Evolutionary conservation across 495 filamentous ascomycete genomes (phyloP).

Genomic region (Xylaria cubensis): DNA sequence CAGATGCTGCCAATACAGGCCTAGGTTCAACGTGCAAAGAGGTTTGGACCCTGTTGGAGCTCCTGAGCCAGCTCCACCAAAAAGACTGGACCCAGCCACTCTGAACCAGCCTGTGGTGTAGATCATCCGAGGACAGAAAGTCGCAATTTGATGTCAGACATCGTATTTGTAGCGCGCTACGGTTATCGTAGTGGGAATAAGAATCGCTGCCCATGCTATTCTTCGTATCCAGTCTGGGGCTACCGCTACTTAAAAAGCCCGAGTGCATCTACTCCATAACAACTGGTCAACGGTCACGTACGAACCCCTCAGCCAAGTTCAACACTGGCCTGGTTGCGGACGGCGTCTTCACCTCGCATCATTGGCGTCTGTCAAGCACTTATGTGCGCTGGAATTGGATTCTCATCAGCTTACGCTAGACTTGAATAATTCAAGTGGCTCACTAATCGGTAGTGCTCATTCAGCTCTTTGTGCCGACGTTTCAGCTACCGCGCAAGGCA

Average conservation of each 20-base stretch:
- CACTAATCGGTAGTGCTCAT: background rate
- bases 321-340: background rate
- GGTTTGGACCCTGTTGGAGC: background rate
- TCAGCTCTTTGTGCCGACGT: conserved; percentile 8
- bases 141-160: conserved; percentile 21
- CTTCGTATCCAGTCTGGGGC: conserved; percentile 8
- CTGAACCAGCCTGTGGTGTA: background rate
- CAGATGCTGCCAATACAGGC: conserved; percentile 1
- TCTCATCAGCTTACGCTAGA: conserved; percentile 21
- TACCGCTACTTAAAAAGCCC: background rate
- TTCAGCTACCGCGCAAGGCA: conserved; percentile 6
- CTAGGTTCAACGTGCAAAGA: background rate
- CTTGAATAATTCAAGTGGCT: background rate
- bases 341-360: background rate
- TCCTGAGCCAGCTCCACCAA: background rate
- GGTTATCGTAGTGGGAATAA: conserved; percentile 3
- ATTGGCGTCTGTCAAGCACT: background rate
- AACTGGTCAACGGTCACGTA: background rate
- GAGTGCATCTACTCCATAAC: background rate
- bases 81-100: background rate
- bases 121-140: conserved; percentile 16
- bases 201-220: background rate
- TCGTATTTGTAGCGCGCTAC: conserved; percentile 20
- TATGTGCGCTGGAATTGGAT: background rate
- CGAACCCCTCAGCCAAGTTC: background rate